phyloP scores from a whole-genome alignment of 2,329 filamentous ascomycete genomes.

The Purpureocillium lavendulum region DNA sequence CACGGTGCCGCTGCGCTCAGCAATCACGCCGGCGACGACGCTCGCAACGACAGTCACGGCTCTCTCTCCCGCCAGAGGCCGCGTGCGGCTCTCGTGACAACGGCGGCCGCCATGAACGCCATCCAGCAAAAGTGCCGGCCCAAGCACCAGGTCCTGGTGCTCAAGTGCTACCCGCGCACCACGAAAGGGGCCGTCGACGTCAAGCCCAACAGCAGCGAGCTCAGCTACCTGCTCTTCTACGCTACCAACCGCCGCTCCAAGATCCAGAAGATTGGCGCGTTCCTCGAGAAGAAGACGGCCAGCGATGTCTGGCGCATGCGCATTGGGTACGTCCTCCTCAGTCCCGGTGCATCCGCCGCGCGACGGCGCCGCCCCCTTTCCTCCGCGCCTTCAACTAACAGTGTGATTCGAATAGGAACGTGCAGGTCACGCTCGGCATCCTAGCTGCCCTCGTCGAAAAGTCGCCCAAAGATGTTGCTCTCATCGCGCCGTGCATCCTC shows the following conservation, averaged over 20 bases:
- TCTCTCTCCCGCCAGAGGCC: background rate
- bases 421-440: constrained; percentile 92
- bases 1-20: no score
- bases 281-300: constrained; percentile 88
- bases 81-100: background rate
- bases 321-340: constrained; percentile 59
- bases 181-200: constrained; percentile 88
- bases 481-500: constrained; percentile 80
- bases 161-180: constrained; percentile 93
- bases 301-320: constrained; percentile 84
- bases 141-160: constrained; percentile 91
- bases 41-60: background rate
- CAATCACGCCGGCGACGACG: no score
- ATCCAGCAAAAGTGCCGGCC: constrained; percentile 67
- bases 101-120: constrained; percentile 44
- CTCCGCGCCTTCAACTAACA: background rate
- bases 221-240: constrained; percentile 96
- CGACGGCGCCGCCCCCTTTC: background rate
- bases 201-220: constrained; percentile 91
- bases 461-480: constrained; percentile 77
- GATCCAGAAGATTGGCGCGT: constrained; percentile 90
- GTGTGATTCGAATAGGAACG: constrained; percentile 51
- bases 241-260: constrained; percentile 90
- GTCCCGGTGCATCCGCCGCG: background rate
- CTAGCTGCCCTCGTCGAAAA: constrained; percentile 89